phyloP scores from a whole-genome alignment of 495 filamentous ascomycete species.

The Tuber borchii region DNA sequence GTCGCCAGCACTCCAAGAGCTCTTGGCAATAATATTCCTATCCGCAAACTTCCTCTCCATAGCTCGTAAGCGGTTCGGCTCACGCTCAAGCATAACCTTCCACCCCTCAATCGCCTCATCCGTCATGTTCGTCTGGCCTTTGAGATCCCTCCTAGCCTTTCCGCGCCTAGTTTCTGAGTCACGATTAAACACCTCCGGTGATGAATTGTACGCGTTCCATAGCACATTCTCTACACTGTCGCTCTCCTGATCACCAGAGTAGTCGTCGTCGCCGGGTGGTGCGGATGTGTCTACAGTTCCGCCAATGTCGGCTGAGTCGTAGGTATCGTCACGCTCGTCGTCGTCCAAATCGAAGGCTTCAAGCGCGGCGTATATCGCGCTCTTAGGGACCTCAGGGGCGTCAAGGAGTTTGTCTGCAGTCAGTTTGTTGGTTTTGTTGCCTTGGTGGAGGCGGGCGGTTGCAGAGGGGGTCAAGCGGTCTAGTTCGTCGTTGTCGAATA shows the following conservation, averaged over 20 bases:
- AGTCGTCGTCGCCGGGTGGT: conserved; percentile 42
- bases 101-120: conserved; percentile 94
- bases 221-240: conserved; percentile 51
- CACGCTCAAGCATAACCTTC: conserved; percentile 72
- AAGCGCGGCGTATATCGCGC: conserved; percentile 83
- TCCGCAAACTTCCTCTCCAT: conserved; percentile 59
- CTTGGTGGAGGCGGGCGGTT: conserved; percentile 61
- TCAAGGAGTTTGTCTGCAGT: conserved; percentile 60
- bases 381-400: conserved; percentile 59
- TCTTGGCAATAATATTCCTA: conserved; percentile 16
- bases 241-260: conserved; percentile 44
- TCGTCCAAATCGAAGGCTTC: conserved; percentile 89
- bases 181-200: conserved; percentile 59
- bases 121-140: conserved; percentile 74
- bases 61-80: conserved; percentile 57
- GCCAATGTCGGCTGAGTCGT: conserved; percentile 85
- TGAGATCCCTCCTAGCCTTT: conserved; percentile 56
- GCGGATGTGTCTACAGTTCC: conserved; percentile 64
- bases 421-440: conserved; percentile 57
- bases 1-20: conserved; percentile 42
- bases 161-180: conserved; percentile 62
- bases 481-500: conserved; percentile 75
- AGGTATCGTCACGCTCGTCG: conserved; percentile 96
- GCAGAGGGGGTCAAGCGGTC: conserved; percentile 60
- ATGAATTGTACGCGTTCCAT: conserved; percentile 60